Conservation (phyloP, 768 basidiomycete species). For the Termitomyces sp. region DNA sequence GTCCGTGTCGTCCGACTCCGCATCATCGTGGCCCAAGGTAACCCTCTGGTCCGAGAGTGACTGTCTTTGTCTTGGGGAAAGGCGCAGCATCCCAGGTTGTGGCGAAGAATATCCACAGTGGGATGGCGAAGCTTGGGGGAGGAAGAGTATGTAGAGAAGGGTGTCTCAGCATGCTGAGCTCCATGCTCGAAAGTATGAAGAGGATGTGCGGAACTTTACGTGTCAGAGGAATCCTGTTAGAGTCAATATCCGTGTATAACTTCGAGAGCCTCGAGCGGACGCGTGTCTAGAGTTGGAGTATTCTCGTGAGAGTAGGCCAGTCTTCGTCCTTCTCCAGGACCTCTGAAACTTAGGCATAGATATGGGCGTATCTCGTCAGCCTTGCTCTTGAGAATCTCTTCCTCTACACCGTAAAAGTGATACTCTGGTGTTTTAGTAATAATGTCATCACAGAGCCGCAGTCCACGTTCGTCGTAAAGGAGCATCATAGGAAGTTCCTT, state of each 20-base stretch:
- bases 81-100: slow-evolving; percentile 47
- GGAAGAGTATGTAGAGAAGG: slow-evolving; percentile 91
- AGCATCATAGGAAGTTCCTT: slow-evolving; percentile 78
- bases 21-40: slow-evolving; percentile 78
- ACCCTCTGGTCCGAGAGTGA: slow-evolving; percentile 60
- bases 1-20: slow-evolving; percentile 61
- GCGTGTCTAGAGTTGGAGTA: slow-evolving; percentile 74
- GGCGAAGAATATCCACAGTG: slow-evolving; percentile 61
- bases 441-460: slow-evolving; percentile 83
- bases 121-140: slow-evolving; percentile 69
- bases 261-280: slow-evolving; percentile 69
- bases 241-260: slow-evolving; percentile 69
- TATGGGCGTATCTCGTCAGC: slow-evolving; percentile 58
- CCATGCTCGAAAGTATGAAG: slow-evolving; percentile 92
- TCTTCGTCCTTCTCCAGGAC: slow-evolving; percentile 79
- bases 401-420: slow-evolving; percentile 87
- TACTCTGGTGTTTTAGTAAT: slow-evolving; percentile 79
- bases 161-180: slow-evolving; percentile 89
- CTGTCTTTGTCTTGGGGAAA: slow-evolving; percentile 35
- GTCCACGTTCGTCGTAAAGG: slow-evolving; percentile 82
- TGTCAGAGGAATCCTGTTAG: slow-evolving; percentile 47
- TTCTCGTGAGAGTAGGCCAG: slow-evolving; percentile 75
- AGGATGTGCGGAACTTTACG: slow-evolving; percentile 74
- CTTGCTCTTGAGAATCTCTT: slow-evolving; percentile 72
- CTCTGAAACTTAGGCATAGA: slow-evolving; percentile 59